phyloP scores from a whole-genome alignment of 2,329 filamentous ascomycete species.

The Akanthomyces dipterigenus region DNA sequence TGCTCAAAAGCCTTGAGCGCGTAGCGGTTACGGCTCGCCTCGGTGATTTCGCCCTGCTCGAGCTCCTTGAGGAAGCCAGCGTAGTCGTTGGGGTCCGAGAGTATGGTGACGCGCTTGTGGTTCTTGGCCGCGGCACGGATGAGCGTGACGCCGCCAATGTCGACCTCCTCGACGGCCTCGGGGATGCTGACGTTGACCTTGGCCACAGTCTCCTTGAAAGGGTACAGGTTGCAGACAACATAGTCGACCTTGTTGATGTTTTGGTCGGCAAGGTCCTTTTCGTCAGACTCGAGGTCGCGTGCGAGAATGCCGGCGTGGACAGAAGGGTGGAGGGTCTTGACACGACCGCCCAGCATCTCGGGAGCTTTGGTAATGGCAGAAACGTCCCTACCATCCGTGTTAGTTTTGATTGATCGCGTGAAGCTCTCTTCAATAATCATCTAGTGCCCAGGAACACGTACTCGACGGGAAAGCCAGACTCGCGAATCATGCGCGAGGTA shows the following conservation, averaged over 20 bases:
- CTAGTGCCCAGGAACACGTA: conserved; percentile 39
- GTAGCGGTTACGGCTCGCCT: conserved; percentile 78
- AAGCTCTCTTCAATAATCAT: neutral
- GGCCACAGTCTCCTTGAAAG: conserved; percentile 96
- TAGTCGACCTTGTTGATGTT: conserved; percentile 94
- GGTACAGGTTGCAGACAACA: conserved; percentile 97
- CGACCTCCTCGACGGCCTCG: conserved; percentile 97
- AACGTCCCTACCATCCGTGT: conserved; percentile 63
- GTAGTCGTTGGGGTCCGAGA: conserved; percentile 91
- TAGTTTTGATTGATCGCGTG: conserved; percentile 5
- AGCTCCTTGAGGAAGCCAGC: conserved; percentile 89
- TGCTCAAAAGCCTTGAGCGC: conserved; percentile 98
- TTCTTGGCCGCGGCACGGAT: conserved; percentile 97
- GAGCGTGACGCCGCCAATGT: conserved; percentile 95
- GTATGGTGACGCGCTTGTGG: conserved; percentile 88
- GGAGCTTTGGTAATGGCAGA: conserved; percentile 95
- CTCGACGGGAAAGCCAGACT: conserved; percentile 93
- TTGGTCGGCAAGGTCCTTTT: conserved; percentile 92
- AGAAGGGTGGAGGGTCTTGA: conserved; percentile 93
- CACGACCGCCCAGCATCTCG: conserved; percentile 82
- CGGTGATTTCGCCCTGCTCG: conserved; percentile 76
- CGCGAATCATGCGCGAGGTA: conserved; percentile 92
- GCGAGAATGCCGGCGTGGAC: conserved; percentile 89
- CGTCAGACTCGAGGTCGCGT: conserved; percentile 87
- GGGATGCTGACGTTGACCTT: conserved; percentile 96